Conservation (phyloP, 306 rosid genomes). For the Arachis hypogaea region DNA sequence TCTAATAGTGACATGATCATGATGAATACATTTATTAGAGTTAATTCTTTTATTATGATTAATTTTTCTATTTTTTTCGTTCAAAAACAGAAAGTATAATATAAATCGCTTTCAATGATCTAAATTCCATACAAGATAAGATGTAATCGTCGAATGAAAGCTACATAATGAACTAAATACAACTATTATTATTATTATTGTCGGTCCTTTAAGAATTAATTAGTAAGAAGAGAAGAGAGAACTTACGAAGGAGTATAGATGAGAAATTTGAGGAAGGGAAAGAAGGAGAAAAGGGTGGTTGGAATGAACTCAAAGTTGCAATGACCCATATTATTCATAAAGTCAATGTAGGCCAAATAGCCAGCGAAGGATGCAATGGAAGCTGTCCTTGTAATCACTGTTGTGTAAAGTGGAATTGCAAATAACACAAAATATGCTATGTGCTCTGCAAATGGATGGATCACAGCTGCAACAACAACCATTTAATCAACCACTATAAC, state of each 20-base stretch:
- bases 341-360: slow-evolving; percentile 56
- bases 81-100: too few relatives aligned
- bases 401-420: slow-evolving; percentile 55
- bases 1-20: too few relatives aligned
- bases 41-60: too few relatives aligned
- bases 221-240: too few relatives aligned
- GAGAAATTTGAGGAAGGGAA: slow-evolving; percentile 61
- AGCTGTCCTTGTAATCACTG: slow-evolving; percentile 45
- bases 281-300: slow-evolving; percentile 45
- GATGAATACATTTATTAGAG: too few relatives aligned
- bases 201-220: too few relatives aligned
- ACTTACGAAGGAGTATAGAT: slow-evolving; percentile 82
- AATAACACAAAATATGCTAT: slow-evolving; percentile 60
- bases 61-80: too few relatives aligned
- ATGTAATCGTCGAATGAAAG: too few relatives aligned
- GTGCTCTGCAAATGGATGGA: slow-evolving; percentile 81
- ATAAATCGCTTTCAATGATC: too few relatives aligned
- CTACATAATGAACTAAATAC: too few relatives aligned
- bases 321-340: slow-evolving; percentile 86
- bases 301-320: slow-evolving; percentile 78
- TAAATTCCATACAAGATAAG: too few relatives aligned
- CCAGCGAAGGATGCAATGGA: slow-evolving; percentile 48
- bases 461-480: slow-evolving; percentile 57
- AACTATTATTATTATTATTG: too few relatives aligned
- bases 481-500: neutral